Base-by-base conservation (phyloP, 192 early-diverging fungal species). In the Podila verticillata region DNA sequence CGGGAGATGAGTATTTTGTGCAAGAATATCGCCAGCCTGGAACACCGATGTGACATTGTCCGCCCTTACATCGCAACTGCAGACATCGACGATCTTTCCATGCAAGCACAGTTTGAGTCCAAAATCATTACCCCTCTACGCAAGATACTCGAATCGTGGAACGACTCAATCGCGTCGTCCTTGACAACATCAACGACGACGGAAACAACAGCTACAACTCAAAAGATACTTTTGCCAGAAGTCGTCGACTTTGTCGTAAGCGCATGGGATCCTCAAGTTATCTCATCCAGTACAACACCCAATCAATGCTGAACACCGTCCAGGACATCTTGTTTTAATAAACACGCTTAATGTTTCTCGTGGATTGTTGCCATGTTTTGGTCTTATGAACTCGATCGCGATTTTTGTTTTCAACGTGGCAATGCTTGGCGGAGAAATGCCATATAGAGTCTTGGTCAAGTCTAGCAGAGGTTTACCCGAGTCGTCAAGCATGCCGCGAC, bases 231-330 rank as follows among this genome's bases (percentile, higher is more conserved):
- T 47, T n/a, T 35, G 47, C 51, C 54, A 15, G 77, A 68, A 29
- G 69, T 80, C 0, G 34, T 80, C 28, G 70, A 68, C 4, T 72
- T 68, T 57, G 29, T 80, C 0, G 61, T 80, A 9, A 54, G 8
- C 26, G 28, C 77, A 17, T 80, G 77, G 77, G 70, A 80, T 59
- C 22, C 58, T 8, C 77, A 80, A 32, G 28, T 79, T 6, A 13
- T 80, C 9, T 63, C 20, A 5, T 22, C 58, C n/a, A 51, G 7
- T 8, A n/a, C 9, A 24, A 12, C 51, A 26, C 39, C 39, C 13
- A 44, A 17, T 4, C 39, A 44, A 4, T 44, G 39, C 39, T 44
- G 39, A 44, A 15, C 15, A 17, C 13, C 17, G 39, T 17, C 39
- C 39, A 17, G 39, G 39, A 44, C 10, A 17, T 15, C n/a, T n/a